These are phyloP conservation scores for Pugionium cornutum DNA, from an alignment of 345 rosid species.

Conservation along the genomic window DNA sequence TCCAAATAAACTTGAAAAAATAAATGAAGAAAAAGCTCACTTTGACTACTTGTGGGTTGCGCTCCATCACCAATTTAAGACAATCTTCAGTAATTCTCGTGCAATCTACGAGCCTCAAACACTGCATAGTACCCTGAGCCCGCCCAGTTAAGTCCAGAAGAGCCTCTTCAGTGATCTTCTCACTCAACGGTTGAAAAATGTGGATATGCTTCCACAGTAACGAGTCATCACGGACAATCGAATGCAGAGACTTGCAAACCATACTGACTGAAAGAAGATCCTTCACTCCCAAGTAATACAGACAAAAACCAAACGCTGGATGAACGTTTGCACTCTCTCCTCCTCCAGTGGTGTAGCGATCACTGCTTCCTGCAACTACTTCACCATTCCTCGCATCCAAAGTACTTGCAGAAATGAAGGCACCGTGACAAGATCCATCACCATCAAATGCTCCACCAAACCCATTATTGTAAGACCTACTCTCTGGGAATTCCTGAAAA, in stretches of 20 bases:
- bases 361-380: conserved; percentile 32
- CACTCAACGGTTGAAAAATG: conserved; percentile 74
- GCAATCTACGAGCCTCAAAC: conserved; percentile 82
- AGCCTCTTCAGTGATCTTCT: conserved; percentile 82
- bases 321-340: conserved; percentile 53
- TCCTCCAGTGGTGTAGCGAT: conserved; percentile 23
- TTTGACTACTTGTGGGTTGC: conserved; percentile 66
- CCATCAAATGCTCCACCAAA: too few species aligned
- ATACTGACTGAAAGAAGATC: conserved; percentile 73
- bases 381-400: conserved; percentile 33
- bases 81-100: conserved; percentile 71
- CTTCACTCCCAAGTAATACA: conserved; percentile 60
- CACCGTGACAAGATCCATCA: conserved; percentile 31
- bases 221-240: conserved; percentile 59
- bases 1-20: neutral
- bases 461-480: conserved; percentile 23
- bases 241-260: conserved; percentile 64
- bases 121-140: conserved; percentile 75
- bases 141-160: conserved; percentile 62
- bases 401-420: conserved; percentile 39
- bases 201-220: conserved; percentile 77
- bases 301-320: conserved; percentile 58
- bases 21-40: conserved; percentile 42
- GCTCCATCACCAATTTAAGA: conserved; percentile 58
- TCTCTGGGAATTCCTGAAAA: conserved; percentile 56